phyloP scores from a whole-genome alignment of 2,329 filamentous ascomycete genomes.

The Xylaria sp. region DNA sequence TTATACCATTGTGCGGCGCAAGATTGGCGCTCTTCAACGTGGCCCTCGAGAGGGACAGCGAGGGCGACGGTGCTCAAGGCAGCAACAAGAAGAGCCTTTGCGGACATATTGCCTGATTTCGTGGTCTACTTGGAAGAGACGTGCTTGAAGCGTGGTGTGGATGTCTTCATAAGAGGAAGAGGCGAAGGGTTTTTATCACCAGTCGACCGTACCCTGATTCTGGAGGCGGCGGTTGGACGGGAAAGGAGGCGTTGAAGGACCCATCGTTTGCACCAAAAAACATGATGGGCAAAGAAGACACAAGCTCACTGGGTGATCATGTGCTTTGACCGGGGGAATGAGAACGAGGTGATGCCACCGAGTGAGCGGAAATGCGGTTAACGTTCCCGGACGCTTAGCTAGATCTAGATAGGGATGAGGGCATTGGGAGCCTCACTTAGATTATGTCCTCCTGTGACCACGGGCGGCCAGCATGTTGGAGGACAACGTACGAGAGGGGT shows the following conservation, averaged over 20 bases:
- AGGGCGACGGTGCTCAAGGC: conserved; percentile 53
- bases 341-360: conserved; percentile 6
- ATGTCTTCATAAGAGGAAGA: conserved; percentile 12
- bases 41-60: conserved; percentile 54
- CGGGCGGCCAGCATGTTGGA: conserved; percentile 1
- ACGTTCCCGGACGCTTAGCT: conserved; percentile 29
- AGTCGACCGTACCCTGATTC: conserved; percentile 20
- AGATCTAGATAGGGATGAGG: conserved; percentile 11
- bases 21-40: conserved; percentile 54
- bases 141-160: conserved; percentile 20
- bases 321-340: conserved; percentile 14
- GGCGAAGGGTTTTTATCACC: conserved; percentile 33
- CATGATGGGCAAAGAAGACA: background rate
- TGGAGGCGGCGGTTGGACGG: conserved; percentile 40
- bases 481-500: conserved; percentile 14
- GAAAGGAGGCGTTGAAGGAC: conserved; percentile 33
- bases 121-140: conserved; percentile 12
- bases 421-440: conserved; percentile 25
- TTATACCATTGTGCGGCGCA: conserved; percentile 39
- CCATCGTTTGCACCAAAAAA: conserved; percentile 24
- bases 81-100: conserved; percentile 50
- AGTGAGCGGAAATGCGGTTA: conserved; percentile 34
- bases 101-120: conserved; percentile 43
- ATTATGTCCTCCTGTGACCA: background rate
- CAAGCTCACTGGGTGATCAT: background rate